Percentiles rank a stretch among this genome's conserved stretches.
These are phyloP conservation scores for Aspergillus sp. DNA, from an alignment of 2,329 filamentous ascomycete species.

Conservation along the genomic window DNA sequence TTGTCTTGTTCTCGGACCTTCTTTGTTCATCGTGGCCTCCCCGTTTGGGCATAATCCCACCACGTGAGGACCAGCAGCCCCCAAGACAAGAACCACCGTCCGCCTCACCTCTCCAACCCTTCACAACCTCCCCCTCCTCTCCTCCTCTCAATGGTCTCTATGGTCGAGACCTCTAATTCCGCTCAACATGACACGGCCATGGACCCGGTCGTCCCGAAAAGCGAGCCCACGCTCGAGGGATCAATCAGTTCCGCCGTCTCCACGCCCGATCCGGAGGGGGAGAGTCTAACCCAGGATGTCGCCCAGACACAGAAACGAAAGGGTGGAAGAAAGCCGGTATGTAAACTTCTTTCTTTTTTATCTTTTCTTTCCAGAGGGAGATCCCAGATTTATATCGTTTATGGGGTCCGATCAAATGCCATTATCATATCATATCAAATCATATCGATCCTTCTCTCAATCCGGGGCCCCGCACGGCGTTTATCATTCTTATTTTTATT, in stretches of 20 bases:
- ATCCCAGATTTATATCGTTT: background rate
- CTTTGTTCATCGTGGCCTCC: conserved; percentile 3
- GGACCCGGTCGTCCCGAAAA: conserved; percentile 43
- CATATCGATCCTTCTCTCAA: conserved; percentile 9
- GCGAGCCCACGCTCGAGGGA: conserved; percentile 41
- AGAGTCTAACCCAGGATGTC: conserved; percentile 41
- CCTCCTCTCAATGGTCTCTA: conserved; percentile 42
- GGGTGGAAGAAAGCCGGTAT: conserved; percentile 93
- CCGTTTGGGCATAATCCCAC: background rate
- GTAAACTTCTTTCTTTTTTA: conserved; percentile 34
- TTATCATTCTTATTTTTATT: conserved; percentile 14
- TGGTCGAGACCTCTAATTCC: conserved; percentile 40
- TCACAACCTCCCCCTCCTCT: conserved; percentile 11
- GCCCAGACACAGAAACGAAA: conserved; percentile 77
- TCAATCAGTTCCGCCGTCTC: conserved; percentile 47
- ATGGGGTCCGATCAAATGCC: background rate
- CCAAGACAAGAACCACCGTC: background rate
- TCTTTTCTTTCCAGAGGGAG: conserved; percentile 7
- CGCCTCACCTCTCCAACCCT: background rate
- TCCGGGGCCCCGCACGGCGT: conserved; percentile 32
- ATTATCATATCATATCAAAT: background rate
- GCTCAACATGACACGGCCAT: conserved; percentile 41
- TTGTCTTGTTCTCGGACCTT: conserved; percentile 5
- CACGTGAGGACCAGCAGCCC: background rate
- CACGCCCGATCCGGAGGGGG: conserved; percentile 45